Conservation (phyloP, 1,284 basidiomycete species). For the Dichomitus squalens region DNA sequence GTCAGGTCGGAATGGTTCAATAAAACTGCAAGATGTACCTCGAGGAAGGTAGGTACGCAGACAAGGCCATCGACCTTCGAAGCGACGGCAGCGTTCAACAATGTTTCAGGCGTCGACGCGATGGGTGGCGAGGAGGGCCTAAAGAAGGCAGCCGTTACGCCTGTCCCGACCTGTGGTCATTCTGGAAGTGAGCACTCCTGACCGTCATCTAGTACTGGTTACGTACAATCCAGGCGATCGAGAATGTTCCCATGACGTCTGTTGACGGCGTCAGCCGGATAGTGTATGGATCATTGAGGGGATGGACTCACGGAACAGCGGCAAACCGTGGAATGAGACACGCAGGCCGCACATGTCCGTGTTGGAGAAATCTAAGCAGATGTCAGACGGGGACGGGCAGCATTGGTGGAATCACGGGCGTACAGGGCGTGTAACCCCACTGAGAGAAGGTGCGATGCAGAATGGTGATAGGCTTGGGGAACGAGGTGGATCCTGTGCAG, state of each 20-base stretch:
- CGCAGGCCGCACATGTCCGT: slow-evolving; percentile 24
- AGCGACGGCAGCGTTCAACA: slow-evolving; percentile 11
- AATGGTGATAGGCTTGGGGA: slow-evolving; percentile 26
- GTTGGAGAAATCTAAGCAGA: slow-evolving; percentile 20
- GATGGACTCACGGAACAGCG: slow-evolving; percentile 29
- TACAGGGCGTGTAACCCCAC: slow-evolving; percentile 2
- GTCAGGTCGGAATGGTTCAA: too few relatives aligned
- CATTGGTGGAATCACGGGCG: too few relatives aligned
- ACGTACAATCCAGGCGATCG: slow-evolving; percentile 17
- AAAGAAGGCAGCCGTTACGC: slow-evolving; percentile 16
- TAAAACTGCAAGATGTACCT: slow-evolving; percentile 32
- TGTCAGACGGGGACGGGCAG: too few relatives aligned
- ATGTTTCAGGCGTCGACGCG: slow-evolving; percentile 19
- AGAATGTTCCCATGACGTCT: slow-evolving; percentile 23
- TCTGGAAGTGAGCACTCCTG: background rate
- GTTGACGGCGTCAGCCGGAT: background rate
- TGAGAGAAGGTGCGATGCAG: slow-evolving; percentile 12
- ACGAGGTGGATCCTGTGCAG: slow-evolving; percentile 20
- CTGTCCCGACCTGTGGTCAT: background rate
- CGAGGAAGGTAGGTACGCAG: slow-evolving; percentile 28
- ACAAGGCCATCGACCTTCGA: slow-evolving; percentile 20
- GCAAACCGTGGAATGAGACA: slow-evolving; percentile 24
- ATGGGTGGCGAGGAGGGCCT: slow-evolving; percentile 19
- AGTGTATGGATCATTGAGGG: too few relatives aligned
- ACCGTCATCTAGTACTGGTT: background rate